Evolutionary conservation across 169 alveolate species (phyloP).

Genomic region (Plasmodium malariae): DNA sequence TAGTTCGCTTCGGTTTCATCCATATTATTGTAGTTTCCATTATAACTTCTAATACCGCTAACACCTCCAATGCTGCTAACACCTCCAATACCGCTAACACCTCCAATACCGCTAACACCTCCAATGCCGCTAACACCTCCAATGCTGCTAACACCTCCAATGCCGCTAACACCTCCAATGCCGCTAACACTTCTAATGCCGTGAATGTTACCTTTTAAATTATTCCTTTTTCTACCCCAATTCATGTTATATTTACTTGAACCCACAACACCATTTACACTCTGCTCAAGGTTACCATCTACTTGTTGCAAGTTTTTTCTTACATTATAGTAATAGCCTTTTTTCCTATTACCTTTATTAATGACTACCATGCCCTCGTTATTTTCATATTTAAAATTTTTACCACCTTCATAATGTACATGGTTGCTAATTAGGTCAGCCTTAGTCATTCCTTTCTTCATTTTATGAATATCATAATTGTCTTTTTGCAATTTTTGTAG

Average conservation of each 20-base stretch:
- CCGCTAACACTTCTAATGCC: not conserved
- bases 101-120: too few species aligned
- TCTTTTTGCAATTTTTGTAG: not conserved
- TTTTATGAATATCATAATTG: constrained; percentile 13
- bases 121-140: too few species aligned
- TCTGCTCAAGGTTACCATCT: not conserved
- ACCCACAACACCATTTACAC: not conserved
- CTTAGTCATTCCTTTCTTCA: not conserved
- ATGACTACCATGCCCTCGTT: not conserved
- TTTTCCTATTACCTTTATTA: constrained; percentile 1
- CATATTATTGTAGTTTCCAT: too few species aligned
- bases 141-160: too few species aligned
- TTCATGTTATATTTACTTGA: not conserved
- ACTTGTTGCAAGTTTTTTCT: not conserved
- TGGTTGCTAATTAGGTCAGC: not conserved
- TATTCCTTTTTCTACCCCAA: not conserved
- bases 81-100: too few species aligned
- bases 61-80: too few species aligned
- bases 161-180: too few species aligned
- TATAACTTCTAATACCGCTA: too few species aligned
- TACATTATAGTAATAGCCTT: not conserved
- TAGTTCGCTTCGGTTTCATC: too few species aligned
- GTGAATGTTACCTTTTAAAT: not conserved
- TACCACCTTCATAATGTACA: not conserved
- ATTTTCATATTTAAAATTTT: constrained; percentile 16